Base-by-base conservation (phyloP, 495 filamentous ascomycete species). In the Neurospora intermedia region DNA sequence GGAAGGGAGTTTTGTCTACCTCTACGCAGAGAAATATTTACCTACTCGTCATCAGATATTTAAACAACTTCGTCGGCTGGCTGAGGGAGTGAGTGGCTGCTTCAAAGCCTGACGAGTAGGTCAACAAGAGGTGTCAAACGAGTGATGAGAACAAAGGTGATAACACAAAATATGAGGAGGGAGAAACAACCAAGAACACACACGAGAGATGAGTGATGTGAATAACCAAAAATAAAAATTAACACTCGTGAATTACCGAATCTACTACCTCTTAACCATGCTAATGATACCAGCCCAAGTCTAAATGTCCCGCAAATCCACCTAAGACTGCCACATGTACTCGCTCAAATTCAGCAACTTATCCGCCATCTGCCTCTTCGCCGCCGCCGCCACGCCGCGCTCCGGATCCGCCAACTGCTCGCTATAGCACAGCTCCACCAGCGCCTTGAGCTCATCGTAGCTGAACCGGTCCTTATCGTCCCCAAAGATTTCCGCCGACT, bases 361-460 rank as follows among this genome's bases (percentile, higher is more conserved):
- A 81, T 94, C 92, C n/a, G 89, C 89, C 84, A 93, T 87, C 74
- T 87, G 87, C 78, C 92, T 87, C 86, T 89, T 91, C 46, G 92
- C 92, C 66, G 88, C 85, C 75, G 92, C 87, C 18, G 88, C 89
- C 31, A 92, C 88, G 69, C 94, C 93, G 70, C 93, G 85, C 77
- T 91, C 89, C 66, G 90, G 87, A 74, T 89, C 89, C 11, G 88
- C 87, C 73, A 94, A 80, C 74, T 89, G 87, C 80, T 97, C 94
- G 69, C 91, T 93, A 81, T 93, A 98, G 78, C 91, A 95, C 69
- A 99, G 82, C 80, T 97, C 92, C 39, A 98, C 82, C 43, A 98
- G 83, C 10, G 88, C 87, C 82, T 93, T 95, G 74, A 98, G 83
- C 80, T 97, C 93, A 69, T 96, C 94, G 73, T 94, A 92, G 20